These are phyloP conservation scores for Solanum ossicruentum DNA, from an alignment of 257 asterid genomes.

Conservation along the genomic window DNA sequence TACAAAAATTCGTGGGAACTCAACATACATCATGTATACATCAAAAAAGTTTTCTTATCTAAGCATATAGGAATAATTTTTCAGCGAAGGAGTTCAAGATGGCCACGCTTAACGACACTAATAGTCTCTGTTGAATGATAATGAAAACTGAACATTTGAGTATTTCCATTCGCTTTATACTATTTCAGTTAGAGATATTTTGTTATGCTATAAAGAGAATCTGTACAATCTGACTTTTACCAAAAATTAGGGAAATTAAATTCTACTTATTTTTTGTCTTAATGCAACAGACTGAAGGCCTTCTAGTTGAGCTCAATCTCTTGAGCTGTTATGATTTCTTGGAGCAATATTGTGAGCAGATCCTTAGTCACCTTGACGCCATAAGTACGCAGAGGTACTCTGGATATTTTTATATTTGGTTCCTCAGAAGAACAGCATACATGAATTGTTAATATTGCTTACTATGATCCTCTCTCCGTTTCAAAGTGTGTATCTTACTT, in stretches of 20 bases:
- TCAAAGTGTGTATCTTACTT: no score
- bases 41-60: no score
- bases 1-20: no score
- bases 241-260: neutral
- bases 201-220: neutral
- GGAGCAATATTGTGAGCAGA: constrained; percentile 35
- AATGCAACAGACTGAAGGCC: constrained; percentile 50
- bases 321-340: constrained; percentile 49
- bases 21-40: no score
- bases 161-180: neutral
- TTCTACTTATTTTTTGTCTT: neutral
- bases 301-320: constrained; percentile 40
- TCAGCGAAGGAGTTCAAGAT: no score
- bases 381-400: constrained; percentile 54
- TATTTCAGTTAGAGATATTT: neutral
- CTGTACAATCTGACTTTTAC: neutral
- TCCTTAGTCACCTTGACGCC: constrained; percentile 33
- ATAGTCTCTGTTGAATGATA: neutral
- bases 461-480: neutral
- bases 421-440: neutral
- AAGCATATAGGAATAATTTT: no score
- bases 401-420: neutral
- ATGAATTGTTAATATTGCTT: neutral
- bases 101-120: neutral
- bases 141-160: neutral